Evolutionary conservation across 2,329 filamentous ascomycete species (phyloP).

Genomic region (Xylaria sp.): DNA sequence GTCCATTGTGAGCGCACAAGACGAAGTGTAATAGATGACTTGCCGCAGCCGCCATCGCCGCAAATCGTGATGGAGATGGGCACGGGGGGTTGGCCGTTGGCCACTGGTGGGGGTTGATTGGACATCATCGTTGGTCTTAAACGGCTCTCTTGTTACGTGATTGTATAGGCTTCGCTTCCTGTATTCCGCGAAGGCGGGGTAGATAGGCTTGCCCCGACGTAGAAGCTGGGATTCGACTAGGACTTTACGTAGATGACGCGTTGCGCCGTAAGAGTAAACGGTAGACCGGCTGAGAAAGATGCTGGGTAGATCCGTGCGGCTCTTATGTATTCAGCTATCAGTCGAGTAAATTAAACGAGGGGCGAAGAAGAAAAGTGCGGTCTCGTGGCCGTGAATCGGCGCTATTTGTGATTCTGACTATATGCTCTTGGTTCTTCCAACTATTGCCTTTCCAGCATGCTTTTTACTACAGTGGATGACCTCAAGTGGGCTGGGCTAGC

Average conservation of each 20-base stretch:
- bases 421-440: constrained; percentile 13
- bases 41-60: constrained; percentile 85
- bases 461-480: constrained; percentile 15
- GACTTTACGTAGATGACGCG: not conserved
- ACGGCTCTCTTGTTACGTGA: not conserved
- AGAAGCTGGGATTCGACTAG: not conserved
- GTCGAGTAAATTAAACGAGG: not conserved
- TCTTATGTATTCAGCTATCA: constrained; percentile 5
- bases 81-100: constrained; percentile 54
- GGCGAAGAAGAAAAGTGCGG: constrained; percentile 16
- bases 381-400: constrained; percentile 13
- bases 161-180: not conserved
- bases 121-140: constrained; percentile 15
- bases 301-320: not conserved
- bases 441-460: constrained; percentile 27
- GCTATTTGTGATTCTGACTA: constrained; percentile 7
- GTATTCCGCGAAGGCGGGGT: not conserved
- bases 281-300: not conserved
- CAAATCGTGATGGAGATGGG: constrained; percentile 83
- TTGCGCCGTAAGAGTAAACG: constrained; percentile 2
- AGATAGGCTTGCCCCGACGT: not conserved
- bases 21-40: constrained; percentile 85
- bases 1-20: constrained; percentile 87
- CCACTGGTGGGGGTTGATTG: constrained; percentile 19
- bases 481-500: constrained; percentile 9